These are phyloP conservation scores for Mucor racemosus DNA, from an alignment of 371 early-diverging fungal genomes.

Conservation along the genomic window DNA sequence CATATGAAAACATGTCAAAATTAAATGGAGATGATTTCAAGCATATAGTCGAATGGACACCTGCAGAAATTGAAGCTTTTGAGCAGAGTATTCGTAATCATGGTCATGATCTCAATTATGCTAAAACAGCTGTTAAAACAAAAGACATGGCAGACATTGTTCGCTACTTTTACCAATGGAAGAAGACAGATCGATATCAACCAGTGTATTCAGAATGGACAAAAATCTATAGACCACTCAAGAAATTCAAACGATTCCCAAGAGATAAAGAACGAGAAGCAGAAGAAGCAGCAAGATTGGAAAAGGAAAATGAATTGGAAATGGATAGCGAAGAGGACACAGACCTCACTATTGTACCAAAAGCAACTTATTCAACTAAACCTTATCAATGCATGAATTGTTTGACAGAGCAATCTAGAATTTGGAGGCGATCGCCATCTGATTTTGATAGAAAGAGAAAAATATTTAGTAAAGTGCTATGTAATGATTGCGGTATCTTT, in stretches of 20 bases:
- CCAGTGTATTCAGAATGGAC: slow-evolving; percentile 75
- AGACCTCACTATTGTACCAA: slow-evolving; percentile 45
- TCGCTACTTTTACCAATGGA: slow-evolving; percentile 75
- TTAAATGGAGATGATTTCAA: slow-evolving; percentile 57
- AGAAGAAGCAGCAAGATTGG: slow-evolving; percentile 7
- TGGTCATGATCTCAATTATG: slow-evolving; percentile 74
- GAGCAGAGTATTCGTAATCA: slow-evolving; percentile 69
- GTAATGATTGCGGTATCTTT: slow-evolving; percentile 72
- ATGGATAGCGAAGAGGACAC: slow-evolving; percentile 17
- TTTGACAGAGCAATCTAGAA: slow-evolving; percentile 47
- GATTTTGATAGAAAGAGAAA: slow-evolving; percentile 57
- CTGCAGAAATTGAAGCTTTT: slow-evolving; percentile 64
- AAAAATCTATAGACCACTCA: slow-evolving; percentile 68
- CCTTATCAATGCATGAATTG: slow-evolving; percentile 65
- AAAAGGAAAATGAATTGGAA: slow-evolving; percentile 24
- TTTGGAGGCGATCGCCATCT: slow-evolving; percentile 60
- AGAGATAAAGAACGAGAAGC: slow-evolving; percentile 23
- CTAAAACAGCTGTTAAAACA: slow-evolving; percentile 56
- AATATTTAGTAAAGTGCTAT: slow-evolving; percentile 59
- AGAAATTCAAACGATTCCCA: slow-evolving; percentile 23
- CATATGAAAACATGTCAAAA: slow-evolving; percentile 57
- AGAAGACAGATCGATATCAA: slow-evolving; percentile 72
- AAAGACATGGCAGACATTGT: slow-evolving; percentile 70
- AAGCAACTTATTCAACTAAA: slow-evolving; percentile 17
- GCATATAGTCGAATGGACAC: slow-evolving; percentile 64